Evolutionary conservation across 2,329 filamentous ascomycete genomes (phyloP), one percentile per base, ranked within the genome.

Genomic region (Sporothrix euskadiensis): DNA sequence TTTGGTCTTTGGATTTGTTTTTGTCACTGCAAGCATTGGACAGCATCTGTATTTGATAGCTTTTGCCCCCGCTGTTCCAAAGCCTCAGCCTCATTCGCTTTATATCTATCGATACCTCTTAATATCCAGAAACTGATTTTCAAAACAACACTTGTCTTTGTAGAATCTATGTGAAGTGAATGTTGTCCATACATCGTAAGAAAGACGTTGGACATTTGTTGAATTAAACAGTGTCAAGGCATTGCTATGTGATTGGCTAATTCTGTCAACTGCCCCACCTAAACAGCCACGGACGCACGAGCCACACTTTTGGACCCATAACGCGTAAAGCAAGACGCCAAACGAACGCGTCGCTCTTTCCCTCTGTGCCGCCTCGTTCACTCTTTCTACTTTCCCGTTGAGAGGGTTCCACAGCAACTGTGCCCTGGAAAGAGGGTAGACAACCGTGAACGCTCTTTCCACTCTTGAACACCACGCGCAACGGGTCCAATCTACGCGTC

Each of bases 401-500:
- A 26, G 19, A 69, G 30, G 35, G 35, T 69, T 66, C 66, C 66
- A 54, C 66, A 69, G 66, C 61, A 44, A 47, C 47, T 66, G 61
- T 66, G 65, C 44, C 26, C 16, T 52, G 57, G 16, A 39, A 52
- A 8, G 10, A 26, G n/a, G 22, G 32, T 19, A 44, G 22, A 47
- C 65, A 19, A n/a, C 65, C 44, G 44, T n/a, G 44, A 47, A 66
- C 61, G 39, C 22, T 66, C 39, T 10, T 61, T 41, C 57, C 57
- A 61, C 57, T 22, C 14, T n/a, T 32, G 14, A 69, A 69, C 72
- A 74, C 69, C 75, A 32, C 30, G 35, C 35, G 57, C 30, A 66
- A 66, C 61, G 61, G 61, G 3, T 30, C 61, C 75, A 74, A 75
- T 76, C 71, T 73, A 77, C 75, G 76, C 77, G 77, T 77, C 73